Evolutionary conservation across 1,284 basidiomycete genomes (phyloP).

Genomic region (Ganoderma leucocontextum): DNA sequence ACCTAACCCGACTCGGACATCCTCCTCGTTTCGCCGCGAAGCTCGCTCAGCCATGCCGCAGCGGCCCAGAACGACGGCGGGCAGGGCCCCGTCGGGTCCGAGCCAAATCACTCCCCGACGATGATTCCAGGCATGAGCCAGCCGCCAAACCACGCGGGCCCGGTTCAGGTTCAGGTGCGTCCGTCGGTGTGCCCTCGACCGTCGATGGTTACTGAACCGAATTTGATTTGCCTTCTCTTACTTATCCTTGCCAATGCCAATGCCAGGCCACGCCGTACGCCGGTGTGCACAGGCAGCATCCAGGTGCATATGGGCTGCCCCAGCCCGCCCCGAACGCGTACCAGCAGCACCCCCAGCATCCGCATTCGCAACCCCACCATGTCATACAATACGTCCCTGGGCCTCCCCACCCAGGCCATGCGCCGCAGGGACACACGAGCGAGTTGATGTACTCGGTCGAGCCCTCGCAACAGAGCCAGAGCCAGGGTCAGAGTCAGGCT

Average conservation of each 20-base stretch:
- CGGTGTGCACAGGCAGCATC: slow-evolving; percentile 24
- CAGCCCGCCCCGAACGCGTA: slow-evolving; percentile 21
- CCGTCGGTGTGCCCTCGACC: background rate
- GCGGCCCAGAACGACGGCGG: slow-evolving; percentile 17
- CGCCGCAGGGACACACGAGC: background rate
- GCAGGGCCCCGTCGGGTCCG: slow-evolving; percentile 21
- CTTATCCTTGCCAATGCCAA: background rate
- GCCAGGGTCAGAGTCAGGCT: background rate
- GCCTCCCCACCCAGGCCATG: slow-evolving; percentile 19
- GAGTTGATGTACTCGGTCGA: slow-evolving; percentile 25
- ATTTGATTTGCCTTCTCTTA: background rate
- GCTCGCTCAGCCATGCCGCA: slow-evolving; percentile 30
- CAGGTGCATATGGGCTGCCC: slow-evolving; percentile 13
- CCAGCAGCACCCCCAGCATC: slow-evolving; percentile 1
- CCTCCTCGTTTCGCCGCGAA: slow-evolving; percentile 6
- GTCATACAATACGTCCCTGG: slow-evolving; percentile 27
- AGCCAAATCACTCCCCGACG: slow-evolving; percentile 31
- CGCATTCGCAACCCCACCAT: slow-evolving; percentile 20
- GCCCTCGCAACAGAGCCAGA: slow-evolving; percentile 7
- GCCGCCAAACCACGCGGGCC: slow-evolving; percentile 28
- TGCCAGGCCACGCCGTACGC: slow-evolving; percentile 11
- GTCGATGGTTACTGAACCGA: background rate
- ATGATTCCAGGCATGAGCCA: slow-evolving; percentile 31
- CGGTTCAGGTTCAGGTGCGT: slow-evolving; percentile 34
- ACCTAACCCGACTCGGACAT: background rate